Base-by-base conservation (phyloP, 495 filamentous ascomycete genomes). In the Lentithecium fluviatile region DNA sequence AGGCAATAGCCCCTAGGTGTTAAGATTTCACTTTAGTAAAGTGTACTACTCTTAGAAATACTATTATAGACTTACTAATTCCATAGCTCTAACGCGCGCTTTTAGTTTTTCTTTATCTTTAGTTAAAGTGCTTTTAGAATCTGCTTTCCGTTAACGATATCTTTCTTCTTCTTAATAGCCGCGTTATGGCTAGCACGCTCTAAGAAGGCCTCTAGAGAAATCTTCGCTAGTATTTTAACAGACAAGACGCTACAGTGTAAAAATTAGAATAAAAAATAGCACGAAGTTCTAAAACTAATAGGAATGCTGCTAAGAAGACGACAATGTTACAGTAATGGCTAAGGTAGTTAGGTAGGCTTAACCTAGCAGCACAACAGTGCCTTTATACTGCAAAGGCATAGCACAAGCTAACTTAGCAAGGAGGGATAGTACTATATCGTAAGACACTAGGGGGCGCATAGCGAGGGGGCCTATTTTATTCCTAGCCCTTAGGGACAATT, bases 201-300 rank as follows among this genome's bases (percentile, higher is more conserved):
- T 34, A 52, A 52, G 25, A 52, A 54, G 23, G 45, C 45, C 19
- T 49, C 45, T 20, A 23, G 45, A 6, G 45, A 49, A 49, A 43
- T 54, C 36, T 54, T 54, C 52, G 24, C 13, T 19, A 34, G 52
- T 36, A 54, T 54, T 42, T 42, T 43, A 17, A 42, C 3, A 32
- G 36, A 54, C 19, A 19, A 42, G 32, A 54, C 3, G 52, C 52
- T 42, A 43, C 13, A 24, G 34, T 42, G 24, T 42, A 11, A 54
- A 23, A 54, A 54, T 42, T 54, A 42, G 52, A 54, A 43, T 49
- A 49, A 49, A 23, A 42, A 32, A 54, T 40, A 54, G 36, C 52
- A 40, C 34, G 19, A 54, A 54, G 46, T 23, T 49, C 19, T 5
- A 49, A 49, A 49, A 49, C 46, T 49, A 15, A 7, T 49, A 49